Base-by-base conservation (phyloP, 495 filamentous ascomycete genomes). In the Penicillium herquei region DNA sequence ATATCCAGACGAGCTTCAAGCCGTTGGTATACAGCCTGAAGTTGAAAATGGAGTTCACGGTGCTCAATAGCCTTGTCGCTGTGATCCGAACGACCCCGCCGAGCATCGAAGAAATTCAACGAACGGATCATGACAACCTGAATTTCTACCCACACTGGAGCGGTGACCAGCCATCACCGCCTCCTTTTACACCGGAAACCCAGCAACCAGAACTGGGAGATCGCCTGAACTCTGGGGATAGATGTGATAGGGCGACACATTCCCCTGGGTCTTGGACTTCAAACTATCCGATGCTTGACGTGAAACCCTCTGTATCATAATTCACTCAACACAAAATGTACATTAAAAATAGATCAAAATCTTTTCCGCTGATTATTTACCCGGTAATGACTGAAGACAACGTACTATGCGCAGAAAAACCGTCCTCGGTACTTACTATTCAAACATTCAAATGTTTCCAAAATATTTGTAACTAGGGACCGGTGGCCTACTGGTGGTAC, bases 11-110 rank as follows among this genome's bases (percentile, higher is more conserved):
- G 6, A 68, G 70, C 39, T 71, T 70, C 59, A 78, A 78, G 54
- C 58, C 61, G 6, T 54, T 78, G 33, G 62, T 74, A 0, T 81
- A 78, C 61, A 79, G 76, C 62, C 55, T 82, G 39, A 84, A 84
- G 62, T 61, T 83, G 37, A 78, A 76, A 51, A 58, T 80, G 52
- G 80, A 84, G 58, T 78, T 80, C 52, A 69, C 62, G 37, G 69
- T 82, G 26, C 72, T 83, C 41, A 80, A 80, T 56, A 71, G 67
- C 43, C 62, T 81, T 18, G 64, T 80, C 37, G 62, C 50, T 39
- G 42, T 65, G 16, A 55, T 67, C 8, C 52, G 43, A 32, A 50
- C 50, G 4, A 37, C 44, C 14, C 54, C 57, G 6, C 30, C 54
- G 5, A 39, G 40, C 9, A 41, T 64, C 40, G 39, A 59, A n/a